phyloP scores from a whole-genome alignment of 805 yeast genomes.

The Dipodascus albidus region DNA sequence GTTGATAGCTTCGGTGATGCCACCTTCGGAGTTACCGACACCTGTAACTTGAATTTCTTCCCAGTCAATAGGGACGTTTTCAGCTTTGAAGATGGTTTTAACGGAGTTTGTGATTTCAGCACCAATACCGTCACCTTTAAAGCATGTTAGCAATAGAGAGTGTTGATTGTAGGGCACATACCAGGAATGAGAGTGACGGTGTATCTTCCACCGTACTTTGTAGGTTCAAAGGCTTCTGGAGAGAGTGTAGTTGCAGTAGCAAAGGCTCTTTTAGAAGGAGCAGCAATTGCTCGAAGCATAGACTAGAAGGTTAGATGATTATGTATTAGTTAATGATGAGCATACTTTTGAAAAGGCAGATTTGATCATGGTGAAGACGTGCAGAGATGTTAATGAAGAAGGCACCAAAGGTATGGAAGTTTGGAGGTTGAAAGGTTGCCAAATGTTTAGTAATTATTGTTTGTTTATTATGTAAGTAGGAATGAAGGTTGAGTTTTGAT shows the following conservation, averaged over 20 bases:
- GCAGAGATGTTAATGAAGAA: background rate
- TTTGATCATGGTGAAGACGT: background rate
- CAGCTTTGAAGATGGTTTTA: constrained; percentile 74
- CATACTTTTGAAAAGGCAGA: background rate
- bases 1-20: constrained; percentile 74
- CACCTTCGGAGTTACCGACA: constrained; percentile 38
- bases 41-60: constrained; percentile 60
- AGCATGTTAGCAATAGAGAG: background rate
- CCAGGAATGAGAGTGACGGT: constrained; percentile 86
- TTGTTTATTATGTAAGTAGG: too few species aligned
- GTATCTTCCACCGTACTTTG: constrained; percentile 89
- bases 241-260: constrained; percentile 44
- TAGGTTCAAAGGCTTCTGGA: constrained; percentile 60
- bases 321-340: background rate
- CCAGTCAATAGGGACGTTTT: constrained; percentile 88
- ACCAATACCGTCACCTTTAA: constrained; percentile 89
- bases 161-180: constrained; percentile 9
- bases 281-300: background rate
- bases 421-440: too few species aligned
- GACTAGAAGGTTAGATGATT: background rate
- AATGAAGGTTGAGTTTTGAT: too few species aligned
- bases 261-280: constrained; percentile 12
- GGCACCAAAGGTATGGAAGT: background rate
- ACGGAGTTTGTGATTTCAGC: constrained; percentile 92
- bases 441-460: too few species aligned